phyloP scores from a whole-genome alignment of 1,139 yeast genomes.

The Kodamaea suecica region DNA sequence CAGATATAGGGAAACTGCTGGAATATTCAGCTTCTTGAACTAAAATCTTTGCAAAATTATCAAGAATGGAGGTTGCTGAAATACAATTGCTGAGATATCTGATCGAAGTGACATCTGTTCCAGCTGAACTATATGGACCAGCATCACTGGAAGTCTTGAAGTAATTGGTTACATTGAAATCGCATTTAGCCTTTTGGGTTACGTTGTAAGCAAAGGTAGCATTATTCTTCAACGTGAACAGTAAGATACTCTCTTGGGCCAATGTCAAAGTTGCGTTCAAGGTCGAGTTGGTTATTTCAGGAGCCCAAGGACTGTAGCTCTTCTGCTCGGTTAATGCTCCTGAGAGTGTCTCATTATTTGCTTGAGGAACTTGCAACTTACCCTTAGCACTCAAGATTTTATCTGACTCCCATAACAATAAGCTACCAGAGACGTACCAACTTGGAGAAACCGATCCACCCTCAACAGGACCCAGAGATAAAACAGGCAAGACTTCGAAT shows the following conservation, averaged over 20 bases:
- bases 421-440: slow-evolving; percentile 8
- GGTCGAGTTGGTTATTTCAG: slow-evolving; percentile 3
- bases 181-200: slow-evolving; percentile 2
- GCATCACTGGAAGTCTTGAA: slow-evolving; percentile 3
- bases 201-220: slow-evolving; percentile 7
- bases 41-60: slow-evolving; percentile 5
- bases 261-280: slow-evolving; percentile 1
- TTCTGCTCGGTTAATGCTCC: not conserved
- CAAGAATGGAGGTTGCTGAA: slow-evolving; percentile 1
- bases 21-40: not conserved
- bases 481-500: slow-evolving; percentile 16
- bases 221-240: slow-evolving; percentile 6
- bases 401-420: slow-evolving; percentile 7
- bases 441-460: slow-evolving; percentile 2
- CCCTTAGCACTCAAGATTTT: slow-evolving; percentile 5
- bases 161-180: not conserved
- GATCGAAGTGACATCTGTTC: slow-evolving; percentile 1
- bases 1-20: slow-evolving; percentile 1
- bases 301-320: slow-evolving; percentile 8
- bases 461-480: slow-evolving; percentile 13
- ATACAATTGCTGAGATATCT: slow-evolving; percentile 1
- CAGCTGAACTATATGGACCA: slow-evolving; percentile 2
- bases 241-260: slow-evolving; percentile 3
- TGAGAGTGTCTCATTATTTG: not conserved
- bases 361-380: slow-evolving; percentile 1